These are phyloP conservation scores for Circinella umbellata DNA, from an alignment of 371 early-diverging fungal genomes.

Conservation along the genomic window DNA sequence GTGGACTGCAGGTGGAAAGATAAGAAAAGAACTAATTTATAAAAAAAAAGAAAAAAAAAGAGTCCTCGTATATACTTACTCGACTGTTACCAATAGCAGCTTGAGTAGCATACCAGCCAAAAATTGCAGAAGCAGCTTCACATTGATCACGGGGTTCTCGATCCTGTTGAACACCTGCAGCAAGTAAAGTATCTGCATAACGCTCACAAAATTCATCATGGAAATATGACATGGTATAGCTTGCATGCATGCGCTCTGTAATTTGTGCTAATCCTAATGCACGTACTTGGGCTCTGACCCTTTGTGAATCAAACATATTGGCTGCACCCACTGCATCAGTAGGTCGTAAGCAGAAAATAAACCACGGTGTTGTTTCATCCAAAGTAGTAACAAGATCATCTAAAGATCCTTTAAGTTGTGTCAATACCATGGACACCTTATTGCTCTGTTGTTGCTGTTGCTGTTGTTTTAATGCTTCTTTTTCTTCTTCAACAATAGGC, in stretches of 20 bases:
- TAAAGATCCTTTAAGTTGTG: slow-evolving; percentile 77
- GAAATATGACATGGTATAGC: slow-evolving; percentile 62
- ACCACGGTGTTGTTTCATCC: slow-evolving; percentile 89
- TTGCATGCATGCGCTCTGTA: slow-evolving; percentile 49
- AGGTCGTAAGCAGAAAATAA: slow-evolving; percentile 81
- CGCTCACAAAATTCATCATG: slow-evolving; percentile 71
- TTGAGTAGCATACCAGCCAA: slow-evolving; percentile 72
- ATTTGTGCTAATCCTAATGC: slow-evolving; percentile 64
- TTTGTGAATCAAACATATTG: slow-evolving; percentile 63
- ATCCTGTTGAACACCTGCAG: slow-evolving; percentile 47
- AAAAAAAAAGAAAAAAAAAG: neutral
- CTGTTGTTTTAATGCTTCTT: slow-evolving; percentile 14
- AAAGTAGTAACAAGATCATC: slow-evolving; percentile 81
- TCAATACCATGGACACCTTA: slow-evolving; percentile 34
- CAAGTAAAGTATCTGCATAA: slow-evolving; percentile 57
- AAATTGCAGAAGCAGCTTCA: slow-evolving; percentile 59
- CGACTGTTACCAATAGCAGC: slow-evolving; percentile 73
- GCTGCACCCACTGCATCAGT: slow-evolving; percentile 62
- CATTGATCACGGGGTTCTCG: slow-evolving; percentile 50
- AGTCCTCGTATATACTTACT: slow-evolving; percentile 24
- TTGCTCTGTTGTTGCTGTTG: slow-evolving; percentile 19
- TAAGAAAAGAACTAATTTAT: neutral
- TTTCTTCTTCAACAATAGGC: slow-evolving; percentile 13
- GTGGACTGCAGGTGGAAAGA: neutral
- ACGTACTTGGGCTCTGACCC: slow-evolving; percentile 69